Base-by-base conservation (phyloP, 2,329 filamentous ascomycete genomes). In the Colletotrichum tofieldiae region DNA sequence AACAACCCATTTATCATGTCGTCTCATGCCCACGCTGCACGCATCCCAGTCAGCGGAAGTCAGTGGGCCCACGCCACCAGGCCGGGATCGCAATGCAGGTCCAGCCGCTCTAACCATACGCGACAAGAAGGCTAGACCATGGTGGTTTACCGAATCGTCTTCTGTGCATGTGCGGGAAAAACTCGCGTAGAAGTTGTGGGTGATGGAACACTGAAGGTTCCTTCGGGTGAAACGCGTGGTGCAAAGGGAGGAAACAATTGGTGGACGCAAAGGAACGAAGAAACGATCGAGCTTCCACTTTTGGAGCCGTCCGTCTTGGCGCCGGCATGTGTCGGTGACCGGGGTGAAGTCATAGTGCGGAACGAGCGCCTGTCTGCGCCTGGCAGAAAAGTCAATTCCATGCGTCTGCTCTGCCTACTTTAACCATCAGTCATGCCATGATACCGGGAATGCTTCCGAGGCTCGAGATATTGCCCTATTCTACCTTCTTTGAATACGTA, bases 301-400 rank as follows among this genome's bases (percentile, higher is more conserved):
- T 55, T 20, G 65, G 65, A 43, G 45, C 60, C 66, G 59, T 59
- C 59, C 59, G 65, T 69, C 70, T 72, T 72, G 65, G 70, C 70
- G 43, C 7, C 41, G 52, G 59, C 54, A 65, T 39, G 59, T 55
- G 65, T n/a, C 58, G 37, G 0, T 6, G 37, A 8, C 59, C 1
- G n/a, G 32, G 52, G 45, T 59, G 45, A 45, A 59, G 37, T 59
- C 43, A 64, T 52, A 14, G 39, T 43, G 37, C 5, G 6, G 45
- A 47, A 39, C n/a, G 43, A 49, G 43, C n/a, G 45, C 11, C 7
- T 26, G 43, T 61, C n/a, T 26, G 20, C 26, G 47, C 18, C 35
- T n/a, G 32, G n/a, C 20, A 37, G 35, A 29, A 54, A 70, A 47
- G 23, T 59, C 62, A 52, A 47, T 54, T 43, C 47, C n/a, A 49